Evolutionary conservation across 23 red algal species (phyloP), one percentile per base, ranked within the genome.

Genomic region (Pyropia yezoensis): DNA sequence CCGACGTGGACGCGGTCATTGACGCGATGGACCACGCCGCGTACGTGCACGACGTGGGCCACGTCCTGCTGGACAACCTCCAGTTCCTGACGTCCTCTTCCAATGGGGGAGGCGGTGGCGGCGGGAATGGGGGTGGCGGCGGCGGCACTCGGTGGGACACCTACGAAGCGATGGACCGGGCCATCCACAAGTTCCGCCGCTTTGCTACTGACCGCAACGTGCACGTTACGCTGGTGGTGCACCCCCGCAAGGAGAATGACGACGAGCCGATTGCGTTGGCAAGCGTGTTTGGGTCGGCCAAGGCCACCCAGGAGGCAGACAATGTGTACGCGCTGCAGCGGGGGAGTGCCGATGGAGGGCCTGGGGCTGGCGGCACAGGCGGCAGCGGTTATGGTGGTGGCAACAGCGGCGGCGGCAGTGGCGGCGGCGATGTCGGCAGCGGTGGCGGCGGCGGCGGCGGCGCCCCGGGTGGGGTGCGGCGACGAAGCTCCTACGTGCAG

Each of bases 11-110:
- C 20, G 70, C 67, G 17, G 54, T 96, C 13, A 71, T 90, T 56
- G 75, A 96, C 23, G 81, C 84, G 39, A 96, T 96, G 85, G 92
- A 88, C 55, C 89, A 96, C 67, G 83, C 84, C n/a, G 75, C 57
- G 45, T 90, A 96, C 45, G 75, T 73, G 25, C 61, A 82, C 66
- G 86, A 96, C 62, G 83, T 83, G 18, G 20, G 65, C 1, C 83
- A 89, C 55, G 53, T 96, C 18, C 62, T 96, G n/a, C 58, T 96
- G 24, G 92, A 96, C 55, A 96, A 96, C 69, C 52, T 96, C 50
- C 85, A 96, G 70, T 87, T 96, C 47, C 79, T 89, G 79, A 85
- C 78, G 27, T 30, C 59, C 50, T 74, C 53, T 74, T 27, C 22
- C 12, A 23, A 23, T 65, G 52, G 49, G 0, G 12, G 49, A 3